Percentiles rank a stretch among this genome's conserved stretches.
Conservation (phyloP, 1,139 yeast species). For the Wickerhamomyces sp. region DNA sequence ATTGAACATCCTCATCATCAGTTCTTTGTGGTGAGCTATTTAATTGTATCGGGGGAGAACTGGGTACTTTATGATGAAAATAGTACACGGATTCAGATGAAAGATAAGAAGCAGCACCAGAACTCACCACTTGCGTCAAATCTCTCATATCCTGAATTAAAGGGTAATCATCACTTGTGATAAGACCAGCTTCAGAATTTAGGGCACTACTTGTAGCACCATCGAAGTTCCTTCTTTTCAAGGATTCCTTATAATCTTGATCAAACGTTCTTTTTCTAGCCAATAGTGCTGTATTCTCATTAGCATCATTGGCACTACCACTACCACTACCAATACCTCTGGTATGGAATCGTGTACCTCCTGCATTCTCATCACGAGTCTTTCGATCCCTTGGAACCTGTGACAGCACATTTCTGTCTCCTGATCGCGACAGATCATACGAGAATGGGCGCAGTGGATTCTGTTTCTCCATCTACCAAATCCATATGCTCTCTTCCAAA, state of each 20-base stretch:
- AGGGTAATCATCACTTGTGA: conserved; percentile 17
- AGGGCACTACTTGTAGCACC: conserved; percentile 7
- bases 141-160: neutral
- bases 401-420: conserved; percentile 25
- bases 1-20: too few species aligned
- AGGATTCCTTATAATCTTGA: conserved; percentile 21
- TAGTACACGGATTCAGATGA: conserved; percentile 21
- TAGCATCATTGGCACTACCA: conserved; percentile 6
- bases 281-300: conserved; percentile 1
- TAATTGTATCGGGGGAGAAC: conserved; percentile 20
- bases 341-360: conserved; percentile 25
- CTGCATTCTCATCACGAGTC: conserved; percentile 22
- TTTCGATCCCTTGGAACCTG: conserved; percentile 23
- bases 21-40: conserved; percentile 20
- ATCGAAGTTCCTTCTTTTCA: conserved; percentile 17
- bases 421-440: conserved; percentile 24
- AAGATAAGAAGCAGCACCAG: conserved; percentile 13
- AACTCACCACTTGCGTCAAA: conserved; percentile 5
- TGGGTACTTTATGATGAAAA: conserved; percentile 16
- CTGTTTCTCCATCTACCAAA: conserved; percentile 13
- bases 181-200: conserved; percentile 13
- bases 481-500: neutral
- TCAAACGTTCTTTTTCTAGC: conserved; percentile 22
- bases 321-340: conserved; percentile 16
- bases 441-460: conserved; percentile 28